Percentiles rank a stretch among this genome's conserved stretches.
Conservation (phyloP, 306 rosid genomes). For the Arachis stenosperma region DNA sequence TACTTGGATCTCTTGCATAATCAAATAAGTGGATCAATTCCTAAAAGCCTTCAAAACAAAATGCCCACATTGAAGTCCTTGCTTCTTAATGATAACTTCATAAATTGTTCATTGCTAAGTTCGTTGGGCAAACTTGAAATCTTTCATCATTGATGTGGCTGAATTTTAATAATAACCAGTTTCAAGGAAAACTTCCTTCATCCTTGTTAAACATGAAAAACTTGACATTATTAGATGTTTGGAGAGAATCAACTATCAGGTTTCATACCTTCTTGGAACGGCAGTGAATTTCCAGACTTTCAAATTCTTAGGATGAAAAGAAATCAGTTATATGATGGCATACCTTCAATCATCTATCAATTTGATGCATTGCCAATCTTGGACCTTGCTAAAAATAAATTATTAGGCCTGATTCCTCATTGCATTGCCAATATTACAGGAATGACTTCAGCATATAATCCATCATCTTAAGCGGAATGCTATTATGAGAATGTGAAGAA, state of each 20-base stretch:
- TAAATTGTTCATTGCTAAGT: no score
- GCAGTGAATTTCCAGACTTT: not conserved
- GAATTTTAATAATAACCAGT: no score
- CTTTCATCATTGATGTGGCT: no score
- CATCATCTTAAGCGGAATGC: not conserved
- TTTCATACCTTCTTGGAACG: constrained; percentile 34
- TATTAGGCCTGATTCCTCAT: constrained; percentile 23
- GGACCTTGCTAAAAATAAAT: constrained; percentile 19
- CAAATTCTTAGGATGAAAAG: constrained; percentile 3
- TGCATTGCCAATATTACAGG: constrained; percentile 31
- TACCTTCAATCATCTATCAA: not conserved
- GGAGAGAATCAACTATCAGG: constrained; percentile 37
- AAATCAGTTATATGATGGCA: constrained; percentile 2
- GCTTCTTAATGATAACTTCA: not conserved
- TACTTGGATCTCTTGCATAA: constrained; percentile 2
- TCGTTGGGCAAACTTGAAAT: no score
- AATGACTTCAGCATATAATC: not conserved
- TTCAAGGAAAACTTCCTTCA: no score
- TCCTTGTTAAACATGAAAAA: not conserved
- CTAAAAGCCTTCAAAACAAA: constrained; percentile 14
- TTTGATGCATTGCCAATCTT: not conserved
- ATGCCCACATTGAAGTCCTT: not conserved
- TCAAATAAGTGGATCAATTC: constrained; percentile 27
- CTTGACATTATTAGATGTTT: constrained; percentile 19
- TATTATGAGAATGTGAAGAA: not conserved